These are phyloP conservation scores for Mycena chlorophos DNA, from an alignment of 768 basidiomycete genomes.

Conservation along the genomic window DNA sequence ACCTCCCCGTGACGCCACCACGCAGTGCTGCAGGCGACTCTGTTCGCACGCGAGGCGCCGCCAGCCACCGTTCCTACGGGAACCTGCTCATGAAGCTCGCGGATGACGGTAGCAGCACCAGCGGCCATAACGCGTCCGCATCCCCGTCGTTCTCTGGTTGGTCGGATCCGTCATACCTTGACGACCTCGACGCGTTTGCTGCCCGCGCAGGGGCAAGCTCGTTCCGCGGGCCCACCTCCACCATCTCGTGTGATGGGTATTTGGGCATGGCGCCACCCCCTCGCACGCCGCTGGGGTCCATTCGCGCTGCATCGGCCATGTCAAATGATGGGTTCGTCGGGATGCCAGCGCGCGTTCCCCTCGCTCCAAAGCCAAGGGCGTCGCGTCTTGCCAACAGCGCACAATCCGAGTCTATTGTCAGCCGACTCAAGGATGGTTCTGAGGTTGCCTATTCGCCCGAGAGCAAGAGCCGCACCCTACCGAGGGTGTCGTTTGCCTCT, in stretches of 20 bases:
- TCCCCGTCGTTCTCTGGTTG: slow-evolving; percentile 30
- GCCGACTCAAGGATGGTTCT: slow-evolving; percentile 23
- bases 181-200: slow-evolving; percentile 15
- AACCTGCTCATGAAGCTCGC: slow-evolving; percentile 35
- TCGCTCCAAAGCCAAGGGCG: slow-evolving; percentile 33
- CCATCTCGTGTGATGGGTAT: slow-evolving; percentile 17
- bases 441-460: slow-evolving; percentile 39
- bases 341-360: slow-evolving; percentile 29
- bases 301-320: slow-evolving; percentile 14
- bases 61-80: slow-evolving; percentile 29
- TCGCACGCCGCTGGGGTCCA: not conserved
- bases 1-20: slow-evolving; percentile 41
- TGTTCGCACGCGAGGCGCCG: slow-evolving; percentile 38
- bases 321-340: slow-evolving; percentile 5
- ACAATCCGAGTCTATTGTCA: slow-evolving; percentile 8
- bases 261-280: slow-evolving; percentile 21
- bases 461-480: slow-evolving; percentile 24
- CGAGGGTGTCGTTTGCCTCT: slow-evolving; percentile 40
- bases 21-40: slow-evolving; percentile 43
- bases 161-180: slow-evolving; percentile 25
- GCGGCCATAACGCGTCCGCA: too few relatives aligned
- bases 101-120: slow-evolving; percentile 25
- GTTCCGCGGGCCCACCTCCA: slow-evolving; percentile 12
- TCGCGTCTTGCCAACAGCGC: slow-evolving; percentile 24
- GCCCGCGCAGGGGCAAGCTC: slow-evolving; percentile 3